These are phyloP conservation scores for Fusarium hostae DNA, from an alignment of 2,329 filamentous ascomycete species.

Conservation along the genomic window DNA sequence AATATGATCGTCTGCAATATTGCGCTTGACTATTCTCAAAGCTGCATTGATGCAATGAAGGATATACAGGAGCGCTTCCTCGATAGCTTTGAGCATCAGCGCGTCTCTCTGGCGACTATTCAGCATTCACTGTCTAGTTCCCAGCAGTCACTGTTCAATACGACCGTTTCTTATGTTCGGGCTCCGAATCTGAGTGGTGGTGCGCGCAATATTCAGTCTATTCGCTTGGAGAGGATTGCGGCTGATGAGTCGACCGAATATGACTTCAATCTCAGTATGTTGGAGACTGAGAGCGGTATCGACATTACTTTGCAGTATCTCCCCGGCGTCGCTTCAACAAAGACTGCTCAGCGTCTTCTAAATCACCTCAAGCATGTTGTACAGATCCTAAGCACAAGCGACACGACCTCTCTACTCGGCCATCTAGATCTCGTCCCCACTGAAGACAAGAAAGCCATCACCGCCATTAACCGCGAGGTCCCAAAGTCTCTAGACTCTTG, in stretches of 20 bases:
- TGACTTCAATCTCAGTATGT: slow-evolving; percentile 4
- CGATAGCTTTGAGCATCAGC: not conserved
- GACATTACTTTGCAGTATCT: not conserved
- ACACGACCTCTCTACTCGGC: rapidly evolving
- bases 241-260: slow-evolving; percentile 1
- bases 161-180: not conserved
- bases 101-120: not conserved
- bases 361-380: not conserved
- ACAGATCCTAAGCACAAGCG: not conserved
- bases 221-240: not conserved
- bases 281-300: not conserved
- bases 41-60: not conserved
- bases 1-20: slow-evolving; percentile 2
- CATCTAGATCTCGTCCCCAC: not conserved
- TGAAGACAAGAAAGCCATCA: not conserved
- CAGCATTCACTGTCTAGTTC: not conserved
- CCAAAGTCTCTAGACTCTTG: not conserved
- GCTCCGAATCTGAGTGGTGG: not conserved
- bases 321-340: not conserved
- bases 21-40: not conserved
- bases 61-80: not conserved
- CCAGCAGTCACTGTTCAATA: not conserved
- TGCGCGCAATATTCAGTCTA: rapidly evolving
- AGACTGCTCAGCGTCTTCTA: not conserved
- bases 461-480: not conserved